Evolutionary conservation across 257 asterid species (phyloP).

Genomic region (Lycium ferocissimum): DNA sequence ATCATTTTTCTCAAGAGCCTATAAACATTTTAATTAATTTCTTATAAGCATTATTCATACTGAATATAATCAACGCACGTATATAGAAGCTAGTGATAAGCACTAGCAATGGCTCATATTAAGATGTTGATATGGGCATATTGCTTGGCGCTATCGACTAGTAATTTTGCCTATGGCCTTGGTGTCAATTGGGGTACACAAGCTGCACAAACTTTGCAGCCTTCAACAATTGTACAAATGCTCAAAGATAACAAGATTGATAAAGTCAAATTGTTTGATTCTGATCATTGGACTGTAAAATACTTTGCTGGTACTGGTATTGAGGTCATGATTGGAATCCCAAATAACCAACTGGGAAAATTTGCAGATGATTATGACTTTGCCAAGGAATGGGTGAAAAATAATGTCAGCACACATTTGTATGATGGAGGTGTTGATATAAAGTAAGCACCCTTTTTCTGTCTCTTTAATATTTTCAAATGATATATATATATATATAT

Average conservation of each 20-base stretch:
- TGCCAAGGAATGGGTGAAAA: conserved; percentile 70
- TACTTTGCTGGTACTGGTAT: conserved; percentile 69
- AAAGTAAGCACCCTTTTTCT: conserved; percentile 48
- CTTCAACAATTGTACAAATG: conserved; percentile 51
- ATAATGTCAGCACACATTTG: conserved; percentile 63
- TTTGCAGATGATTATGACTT: conserved; percentile 52
- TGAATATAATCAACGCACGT: not conserved
- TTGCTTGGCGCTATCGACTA: conserved; percentile 27
- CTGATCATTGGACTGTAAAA: conserved; percentile 58
- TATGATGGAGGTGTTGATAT: conserved; percentile 61
- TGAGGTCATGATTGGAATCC: conserved; percentile 85
- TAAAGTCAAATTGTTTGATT: conserved; percentile 61
- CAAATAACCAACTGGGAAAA: conserved; percentile 56
- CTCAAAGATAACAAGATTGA: conserved; percentile 62
- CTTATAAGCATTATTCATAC: not conserved
- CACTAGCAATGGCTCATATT: conserved; percentile 33
- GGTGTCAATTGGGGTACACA: conserved; percentile 82
- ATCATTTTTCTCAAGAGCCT: not conserved
- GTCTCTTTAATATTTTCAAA: not conserved
- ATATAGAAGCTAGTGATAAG: conserved; percentile 6
- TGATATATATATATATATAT: too few species aligned
- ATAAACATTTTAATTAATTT: not conserved
- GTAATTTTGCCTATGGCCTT: conserved; percentile 42
- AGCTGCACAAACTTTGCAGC: conserved; percentile 59
- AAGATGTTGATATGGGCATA: conserved; percentile 27